Percentiles rank a stretch among this genome's conserved stretches.
Evolutionary conservation across 2,329 filamentous ascomycete species (phyloP).

Genomic region (Sporothrix euskadiensis): DNA sequence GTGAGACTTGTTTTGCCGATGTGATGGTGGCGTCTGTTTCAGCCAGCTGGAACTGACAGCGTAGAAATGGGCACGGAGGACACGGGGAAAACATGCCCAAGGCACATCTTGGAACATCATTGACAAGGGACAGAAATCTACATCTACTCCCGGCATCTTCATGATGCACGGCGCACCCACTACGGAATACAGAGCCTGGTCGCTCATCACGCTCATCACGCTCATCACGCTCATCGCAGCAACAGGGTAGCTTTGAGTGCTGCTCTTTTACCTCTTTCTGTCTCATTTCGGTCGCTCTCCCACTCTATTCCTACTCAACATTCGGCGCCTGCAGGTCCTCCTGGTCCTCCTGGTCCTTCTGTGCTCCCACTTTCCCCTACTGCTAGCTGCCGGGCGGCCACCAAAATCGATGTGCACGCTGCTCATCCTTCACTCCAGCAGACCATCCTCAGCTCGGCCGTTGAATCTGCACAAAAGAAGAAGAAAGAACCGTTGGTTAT

Average conservation of each 20-base stretch:
- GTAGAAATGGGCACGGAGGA: not conserved
- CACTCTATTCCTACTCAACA: not conserved
- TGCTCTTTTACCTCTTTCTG: not conserved
- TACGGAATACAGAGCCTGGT: not conserved
- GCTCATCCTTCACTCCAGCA: not conserved
- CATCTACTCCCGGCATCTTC: not conserved
- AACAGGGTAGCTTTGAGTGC: not conserved
- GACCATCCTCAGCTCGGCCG: not conserved
- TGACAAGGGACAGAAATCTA: not conserved
- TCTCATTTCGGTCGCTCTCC: not conserved
- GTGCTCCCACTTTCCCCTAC: not conserved
- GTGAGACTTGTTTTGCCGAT: not conserved
- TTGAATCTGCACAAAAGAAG: not conserved
- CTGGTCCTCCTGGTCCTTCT: not conserved
- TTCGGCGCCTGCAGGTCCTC: not conserved
- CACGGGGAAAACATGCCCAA: not conserved
- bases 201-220: not conserved
- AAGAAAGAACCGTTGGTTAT: not conserved
- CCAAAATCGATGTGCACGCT: constrained; percentile 8
- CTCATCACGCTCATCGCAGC: not conserved
- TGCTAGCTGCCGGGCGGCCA: constrained; percentile 13
- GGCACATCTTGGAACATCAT: not conserved
- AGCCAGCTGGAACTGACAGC: not conserved
- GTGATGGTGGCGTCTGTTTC: not conserved
- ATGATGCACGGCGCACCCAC: not conserved